A percentile compares a stretch with the other conserved stretches of the same genome.
phyloP scores from a whole-genome alignment of 2,329 filamentous ascomycete species.

The Bipolaris victoriae region DNA sequence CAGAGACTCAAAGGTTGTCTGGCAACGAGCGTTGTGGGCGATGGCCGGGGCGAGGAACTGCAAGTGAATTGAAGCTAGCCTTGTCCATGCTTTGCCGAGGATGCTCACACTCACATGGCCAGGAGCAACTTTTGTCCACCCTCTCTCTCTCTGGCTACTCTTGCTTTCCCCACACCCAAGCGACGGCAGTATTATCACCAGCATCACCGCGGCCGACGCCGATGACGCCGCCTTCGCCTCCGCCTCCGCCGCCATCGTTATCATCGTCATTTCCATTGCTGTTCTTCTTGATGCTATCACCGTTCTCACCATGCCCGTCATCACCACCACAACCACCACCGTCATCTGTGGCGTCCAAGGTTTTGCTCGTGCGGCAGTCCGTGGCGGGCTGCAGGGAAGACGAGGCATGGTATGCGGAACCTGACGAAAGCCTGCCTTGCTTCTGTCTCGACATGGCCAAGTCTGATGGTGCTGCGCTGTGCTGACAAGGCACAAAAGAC shows the following conservation, averaged over 20 bases:
- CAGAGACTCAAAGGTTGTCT: conserved; percentile 6
- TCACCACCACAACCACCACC: not conserved
- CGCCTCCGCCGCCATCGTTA: too few relatives aligned
- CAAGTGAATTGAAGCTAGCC: conserved; percentile 15
- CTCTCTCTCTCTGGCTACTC: not conserved
- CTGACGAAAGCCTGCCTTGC: conserved; percentile 19
- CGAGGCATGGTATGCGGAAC: conserved; percentile 13
- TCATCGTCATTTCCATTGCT: not conserved
- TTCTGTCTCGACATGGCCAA: conserved; percentile 18
- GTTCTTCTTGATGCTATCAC: not conserved
- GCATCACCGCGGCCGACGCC: not conserved
- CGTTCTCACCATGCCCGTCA: not conserved
- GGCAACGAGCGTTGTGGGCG: conserved; percentile 18
- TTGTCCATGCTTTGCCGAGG: conserved; percentile 11
- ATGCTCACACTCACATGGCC: conserved; percentile 4
- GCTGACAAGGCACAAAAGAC: conserved; percentile 17
- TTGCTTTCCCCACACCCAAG: not conserved
- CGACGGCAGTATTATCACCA: not conserved
- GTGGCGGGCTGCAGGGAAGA: not conserved
- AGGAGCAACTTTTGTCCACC: not conserved
- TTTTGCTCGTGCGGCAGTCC: not conserved
- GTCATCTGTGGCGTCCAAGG: conserved; percentile 1
- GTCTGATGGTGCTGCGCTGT: conserved; percentile 3
- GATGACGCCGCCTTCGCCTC: too few relatives aligned
- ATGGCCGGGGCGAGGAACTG: conserved; percentile 9